Percentiles rank a stretch among this genome's conserved stretches.
phyloP scores from a whole-genome alignment of 2,329 filamentous ascomycete genomes.

The Fusarium nisikadoi region DNA sequence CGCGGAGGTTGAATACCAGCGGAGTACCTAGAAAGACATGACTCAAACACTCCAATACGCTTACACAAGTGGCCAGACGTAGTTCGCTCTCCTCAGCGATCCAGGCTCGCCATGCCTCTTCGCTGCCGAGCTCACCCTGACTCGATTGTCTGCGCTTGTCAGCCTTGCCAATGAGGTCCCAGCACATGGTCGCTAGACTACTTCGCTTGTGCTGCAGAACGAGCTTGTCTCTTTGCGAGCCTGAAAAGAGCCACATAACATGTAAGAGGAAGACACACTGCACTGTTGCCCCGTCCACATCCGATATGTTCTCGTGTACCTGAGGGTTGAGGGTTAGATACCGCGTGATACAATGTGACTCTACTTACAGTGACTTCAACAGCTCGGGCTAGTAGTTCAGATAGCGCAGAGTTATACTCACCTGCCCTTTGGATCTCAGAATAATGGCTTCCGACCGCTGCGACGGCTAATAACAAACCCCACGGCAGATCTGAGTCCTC shows the following conservation, averaged over 20 bases:
- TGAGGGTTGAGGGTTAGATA: background rate
- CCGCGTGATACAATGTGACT: background rate
- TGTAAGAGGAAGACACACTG: background rate
- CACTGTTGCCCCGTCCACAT: background rate
- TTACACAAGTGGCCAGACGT: background rate
- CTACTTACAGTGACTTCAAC: background rate
- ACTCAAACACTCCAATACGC: background rate
- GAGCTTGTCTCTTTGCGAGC: background rate
- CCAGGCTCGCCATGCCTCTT: background rate
- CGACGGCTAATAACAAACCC: rapidly evolving
- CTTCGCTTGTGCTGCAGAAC: background rate
- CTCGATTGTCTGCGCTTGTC: background rate
- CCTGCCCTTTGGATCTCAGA: background rate
- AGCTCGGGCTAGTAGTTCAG: background rate
- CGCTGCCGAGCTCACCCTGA: rapidly evolving
- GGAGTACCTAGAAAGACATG: background rate
- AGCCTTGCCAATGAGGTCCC: background rate
- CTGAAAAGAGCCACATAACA: background rate
- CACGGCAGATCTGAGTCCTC: rapidly evolving
- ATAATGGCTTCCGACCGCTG: background rate
- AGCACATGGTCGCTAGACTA: background rate
- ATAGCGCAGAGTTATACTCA: rapidly evolving
- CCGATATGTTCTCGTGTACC: background rate
- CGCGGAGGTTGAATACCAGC: rapidly evolving
- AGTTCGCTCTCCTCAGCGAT: background rate